Conservation (phyloP, 768 basidiomycete genomes). For the Lanmaoa pseudosensibilis region DNA sequence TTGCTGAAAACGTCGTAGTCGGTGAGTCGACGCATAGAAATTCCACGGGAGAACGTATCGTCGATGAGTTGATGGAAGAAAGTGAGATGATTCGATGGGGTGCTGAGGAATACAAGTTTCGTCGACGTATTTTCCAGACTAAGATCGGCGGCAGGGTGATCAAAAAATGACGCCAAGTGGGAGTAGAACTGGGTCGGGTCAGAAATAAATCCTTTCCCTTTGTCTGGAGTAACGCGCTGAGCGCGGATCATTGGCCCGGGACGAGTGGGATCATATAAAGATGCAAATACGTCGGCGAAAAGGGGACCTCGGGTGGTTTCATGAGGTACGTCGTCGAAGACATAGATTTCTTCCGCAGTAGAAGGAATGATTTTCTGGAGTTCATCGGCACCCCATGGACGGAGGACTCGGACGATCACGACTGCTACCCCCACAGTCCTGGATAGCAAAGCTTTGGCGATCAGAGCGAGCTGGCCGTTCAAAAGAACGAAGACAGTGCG, state of each 20-base stretch:
- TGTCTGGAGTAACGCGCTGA: constrained; percentile 59
- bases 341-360: constrained; percentile 58
- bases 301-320: constrained; percentile 61
- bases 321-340: constrained; percentile 77
- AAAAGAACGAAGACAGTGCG: constrained; percentile 65
- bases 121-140: constrained; percentile 26
- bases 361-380: constrained; percentile 60
- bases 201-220: constrained; percentile 52
- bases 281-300: constrained; percentile 70
- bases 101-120: constrained; percentile 57
- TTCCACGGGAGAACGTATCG: constrained; percentile 53
- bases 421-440: constrained; percentile 55
- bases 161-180: constrained; percentile 36
- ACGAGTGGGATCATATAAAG: constrained; percentile 45
- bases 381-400: constrained; percentile 77
- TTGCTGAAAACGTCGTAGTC: constrained; percentile 77
- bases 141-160: constrained; percentile 29
- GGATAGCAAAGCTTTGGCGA: constrained; percentile 51
- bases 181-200: constrained; percentile 43
- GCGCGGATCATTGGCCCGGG: constrained; percentile 46
- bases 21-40: constrained; percentile 61
- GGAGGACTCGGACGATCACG: constrained; percentile 73
- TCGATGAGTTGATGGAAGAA: constrained; percentile 50
- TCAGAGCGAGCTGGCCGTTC: constrained; percentile 76
- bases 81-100: constrained; percentile 45